These are phyloP conservation scores for Amanita polypyramis DNA, from an alignment of 768 basidiomycete genomes.

Conservation along the genomic window DNA sequence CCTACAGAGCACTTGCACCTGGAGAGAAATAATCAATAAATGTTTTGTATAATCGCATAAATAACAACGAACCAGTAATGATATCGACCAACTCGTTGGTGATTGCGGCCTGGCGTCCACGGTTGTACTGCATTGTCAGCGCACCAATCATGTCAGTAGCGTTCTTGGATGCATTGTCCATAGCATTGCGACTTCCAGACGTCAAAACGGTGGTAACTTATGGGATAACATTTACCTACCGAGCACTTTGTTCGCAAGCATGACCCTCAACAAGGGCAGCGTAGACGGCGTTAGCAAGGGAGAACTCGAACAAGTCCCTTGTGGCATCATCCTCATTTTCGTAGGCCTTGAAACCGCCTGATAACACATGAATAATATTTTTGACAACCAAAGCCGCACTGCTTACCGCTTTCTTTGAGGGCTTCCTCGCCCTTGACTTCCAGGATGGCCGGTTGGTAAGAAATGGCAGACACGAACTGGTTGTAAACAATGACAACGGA, in stretches of 20 bases:
- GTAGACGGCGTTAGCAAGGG: conserved; percentile 93
- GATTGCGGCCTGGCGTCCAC: conserved; percentile 96
- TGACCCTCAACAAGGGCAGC: conserved; percentile 91
- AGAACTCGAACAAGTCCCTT: conserved; percentile 90
- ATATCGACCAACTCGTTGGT: conserved; percentile 93
- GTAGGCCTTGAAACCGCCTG: conserved; percentile 88
- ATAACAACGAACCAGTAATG: conserved; percentile 62
- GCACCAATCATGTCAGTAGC: conserved; percentile 85
- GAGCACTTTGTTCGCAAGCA: conserved; percentile 89
- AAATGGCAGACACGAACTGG: conserved; percentile 81
- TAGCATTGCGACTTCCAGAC: conserved; percentile 76
- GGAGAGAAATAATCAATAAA: conserved; percentile 1
- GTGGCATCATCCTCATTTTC: conserved; percentile 97
- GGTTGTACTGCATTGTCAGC: conserved; percentile 93
- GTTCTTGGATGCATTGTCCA: conserved; percentile 99
- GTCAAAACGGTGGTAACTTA: neutral
- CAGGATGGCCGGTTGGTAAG: conserved; percentile 71
- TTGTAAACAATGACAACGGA: conserved; percentile 74
- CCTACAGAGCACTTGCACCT: conserved; percentile 38
- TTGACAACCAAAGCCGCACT: neutral
- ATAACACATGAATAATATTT: neutral
- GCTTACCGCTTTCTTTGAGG: conserved; percentile 73
- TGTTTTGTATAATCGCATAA: neutral
- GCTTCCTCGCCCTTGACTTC: conserved; percentile 76
- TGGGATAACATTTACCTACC: conserved; percentile 32